Evolutionary conservation across 2,329 filamentous ascomycete species (phyloP).

Genomic region (Reticulascus tulasneorum): DNA sequence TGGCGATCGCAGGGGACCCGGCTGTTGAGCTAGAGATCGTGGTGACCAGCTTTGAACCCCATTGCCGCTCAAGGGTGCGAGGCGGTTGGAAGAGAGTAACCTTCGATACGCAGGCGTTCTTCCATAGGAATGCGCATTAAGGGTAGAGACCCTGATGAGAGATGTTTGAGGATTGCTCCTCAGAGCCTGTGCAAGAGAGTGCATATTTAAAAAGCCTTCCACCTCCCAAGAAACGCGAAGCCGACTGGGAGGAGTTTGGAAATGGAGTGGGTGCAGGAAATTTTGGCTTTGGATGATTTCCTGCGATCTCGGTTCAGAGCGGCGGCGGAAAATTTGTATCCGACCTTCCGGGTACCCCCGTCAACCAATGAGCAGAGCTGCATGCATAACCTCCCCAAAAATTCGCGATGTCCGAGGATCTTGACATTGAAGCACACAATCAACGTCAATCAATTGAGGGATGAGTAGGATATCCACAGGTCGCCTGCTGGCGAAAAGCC

Average conservation of each 20-base stretch:
- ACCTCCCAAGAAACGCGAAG: slow-evolving; percentile 21
- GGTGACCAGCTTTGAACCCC: slow-evolving; percentile 21
- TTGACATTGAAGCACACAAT: slow-evolving; percentile 12
- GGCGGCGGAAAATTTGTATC: slow-evolving; percentile 30
- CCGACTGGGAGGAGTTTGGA: slow-evolving; percentile 19
- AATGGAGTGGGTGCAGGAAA: slow-evolving; percentile 28
- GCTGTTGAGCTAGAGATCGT: slow-evolving; percentile 22
- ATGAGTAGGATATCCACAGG: slow-evolving; percentile 42
- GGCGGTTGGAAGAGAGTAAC: slow-evolving; percentile 33
- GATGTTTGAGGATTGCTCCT: slow-evolving; percentile 40
- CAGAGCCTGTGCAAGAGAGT: slow-evolving; percentile 35
- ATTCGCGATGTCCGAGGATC: slow-evolving; percentile 20
- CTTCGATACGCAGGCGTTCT: slow-evolving; percentile 46
- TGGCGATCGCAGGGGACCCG: slow-evolving; percentile 40
- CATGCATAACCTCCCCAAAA: slow-evolving; percentile 30
- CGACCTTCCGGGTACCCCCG: no score
- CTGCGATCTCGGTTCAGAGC: slow-evolving; percentile 32
- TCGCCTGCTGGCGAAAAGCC: slow-evolving; percentile 38
- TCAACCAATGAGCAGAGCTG: no score
- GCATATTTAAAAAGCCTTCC: slow-evolving; percentile 31
- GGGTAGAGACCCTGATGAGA: slow-evolving; percentile 36
- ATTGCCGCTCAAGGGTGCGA: slow-evolving; percentile 25
- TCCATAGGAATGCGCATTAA: slow-evolving; percentile 31
- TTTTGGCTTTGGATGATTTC: slow-evolving; percentile 23
- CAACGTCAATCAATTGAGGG: slow-evolving; percentile 11